Base-by-base conservation (phyloP, 169 alveolate genomes). In the Plasmodium malariae region DNA sequence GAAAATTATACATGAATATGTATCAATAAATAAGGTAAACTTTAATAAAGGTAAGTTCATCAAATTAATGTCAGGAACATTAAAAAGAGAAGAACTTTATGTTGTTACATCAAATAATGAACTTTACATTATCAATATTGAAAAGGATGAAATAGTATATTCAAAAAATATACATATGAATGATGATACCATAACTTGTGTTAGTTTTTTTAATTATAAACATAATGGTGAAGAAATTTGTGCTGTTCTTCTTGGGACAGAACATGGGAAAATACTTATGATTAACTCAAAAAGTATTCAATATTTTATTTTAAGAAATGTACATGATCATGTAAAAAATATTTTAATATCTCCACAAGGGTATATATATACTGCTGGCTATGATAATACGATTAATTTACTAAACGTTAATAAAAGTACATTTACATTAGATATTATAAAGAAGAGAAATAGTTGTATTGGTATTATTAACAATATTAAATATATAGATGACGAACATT, bases 91-190 rank as follows among this genome's bases (percentile, higher is more conserved):
- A 11, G 67, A 92, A 30, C n/a, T 70, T 34, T 72, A 76, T 48
- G 12, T 78, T 14, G 55, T 69, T 59, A 85, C 87, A 32, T 48
- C 73, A 4, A 34, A 19, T 0, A 78, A 87, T 49, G 91, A 89
- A 34, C 55, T 93, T 17, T 34, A 88, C 30, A 92, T 92, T 19
- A 74, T 92, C 51, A 60, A 86, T 40, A 94, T 90, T 43, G 92
- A 94, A 24, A 74, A 87, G 36, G 93, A 72, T 43, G 68, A 69
- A 45, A 65, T 91, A 21, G 69, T 91, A 43, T 88, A 91, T 62
- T 71, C 88, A 12, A 94, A 89, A 12, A 94, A 93, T 63, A 71
- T 93, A 32, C 93, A 93, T 24, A 92, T 92, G 89, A 69, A 85
- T 34, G 87, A 86, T 55, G 92, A 86, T 40, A 30, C 32, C 9